These are phyloP conservation scores for Lentinula detonsa DNA, from an alignment of 768 basidiomycete species.

Conservation along the genomic window DNA sequence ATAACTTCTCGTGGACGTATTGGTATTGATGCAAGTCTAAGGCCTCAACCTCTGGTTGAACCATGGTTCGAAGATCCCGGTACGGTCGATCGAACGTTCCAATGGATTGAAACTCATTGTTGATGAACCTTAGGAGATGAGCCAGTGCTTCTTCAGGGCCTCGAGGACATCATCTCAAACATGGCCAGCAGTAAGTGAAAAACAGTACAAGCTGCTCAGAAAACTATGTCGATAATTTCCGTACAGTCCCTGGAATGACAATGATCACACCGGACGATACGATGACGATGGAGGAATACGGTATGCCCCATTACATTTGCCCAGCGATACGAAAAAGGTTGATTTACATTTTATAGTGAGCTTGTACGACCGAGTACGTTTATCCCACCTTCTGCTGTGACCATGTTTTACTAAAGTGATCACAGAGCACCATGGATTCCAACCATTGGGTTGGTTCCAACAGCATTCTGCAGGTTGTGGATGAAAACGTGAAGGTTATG, in stretches of 20 bases:
- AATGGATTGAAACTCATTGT: constrained; percentile 39
- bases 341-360: background rate
- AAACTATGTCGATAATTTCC: background rate
- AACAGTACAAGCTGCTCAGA: background rate
- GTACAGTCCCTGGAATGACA: constrained; percentile 40
- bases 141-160: constrained; percentile 38
- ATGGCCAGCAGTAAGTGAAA: constrained; percentile 32
- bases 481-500: constrained; percentile 49
- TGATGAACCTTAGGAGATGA: constrained; percentile 58
- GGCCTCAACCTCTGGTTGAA: constrained; percentile 38
- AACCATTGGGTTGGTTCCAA: constrained; percentile 64
- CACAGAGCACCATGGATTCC: constrained; percentile 41
- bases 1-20: constrained; percentile 58
- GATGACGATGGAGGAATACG: constrained; percentile 47
- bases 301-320: constrained; percentile 19
- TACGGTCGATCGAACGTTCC: background rate
- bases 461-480: constrained; percentile 46
- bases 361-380: background rate
- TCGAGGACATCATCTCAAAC: constrained; percentile 41
- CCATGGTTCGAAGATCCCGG: constrained; percentile 57
- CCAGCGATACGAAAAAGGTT: background rate
- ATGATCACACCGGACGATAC: constrained; percentile 58
- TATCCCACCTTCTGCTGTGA: background rate
- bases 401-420: constrained; percentile 17
- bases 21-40: constrained; percentile 48